phyloP scores from a whole-genome alignment of 2,329 filamentous ascomycete genomes.

The Bimuria novae-zelandiae region DNA sequence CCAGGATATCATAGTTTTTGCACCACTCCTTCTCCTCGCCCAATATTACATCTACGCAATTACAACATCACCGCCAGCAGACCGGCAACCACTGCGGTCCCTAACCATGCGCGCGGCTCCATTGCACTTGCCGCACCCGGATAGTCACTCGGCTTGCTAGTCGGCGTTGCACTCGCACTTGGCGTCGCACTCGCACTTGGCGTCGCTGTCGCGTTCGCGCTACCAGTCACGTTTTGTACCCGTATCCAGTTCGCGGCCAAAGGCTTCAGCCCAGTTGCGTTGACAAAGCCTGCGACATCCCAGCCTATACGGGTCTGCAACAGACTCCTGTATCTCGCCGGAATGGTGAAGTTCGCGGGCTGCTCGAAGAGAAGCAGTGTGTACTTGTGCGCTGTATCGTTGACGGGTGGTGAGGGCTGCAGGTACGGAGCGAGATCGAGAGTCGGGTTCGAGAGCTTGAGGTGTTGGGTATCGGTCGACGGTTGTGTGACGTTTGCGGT shows the following conservation, averaged over 20 bases:
- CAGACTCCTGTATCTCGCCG: conserved; percentile 30
- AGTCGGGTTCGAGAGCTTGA: conserved; percentile 15
- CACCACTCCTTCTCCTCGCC: too few relatives aligned
- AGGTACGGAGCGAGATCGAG: conserved; percentile 27
- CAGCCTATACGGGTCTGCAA: conserved; percentile 38
- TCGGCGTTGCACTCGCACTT: conserved; percentile 10
- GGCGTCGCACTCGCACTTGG: conserved; percentile 26
- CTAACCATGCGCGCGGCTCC: conserved; percentile 19
- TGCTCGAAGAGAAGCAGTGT: conserved; percentile 35
- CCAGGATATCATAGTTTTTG: not conserved
- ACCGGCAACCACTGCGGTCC: conserved; percentile 23
- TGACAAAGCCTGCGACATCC: conserved; percentile 41
- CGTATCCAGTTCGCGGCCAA: conserved; percentile 48
- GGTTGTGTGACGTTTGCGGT: conserved; percentile 30
- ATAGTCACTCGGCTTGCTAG: conserved; percentile 10
- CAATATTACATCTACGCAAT: too few relatives aligned
- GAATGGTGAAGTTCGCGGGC: conserved; percentile 33
- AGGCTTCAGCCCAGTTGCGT: conserved; percentile 35
- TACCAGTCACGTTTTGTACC: conserved; percentile 38
- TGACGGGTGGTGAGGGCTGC: conserved; percentile 34
- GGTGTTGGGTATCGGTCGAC: conserved; percentile 11
- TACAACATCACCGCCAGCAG: conserved; percentile 15
- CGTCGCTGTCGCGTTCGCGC: conserved; percentile 18
- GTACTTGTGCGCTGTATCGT: conserved; percentile 37
- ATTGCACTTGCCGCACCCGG: conserved; percentile 20